Evolutionary conservation across 768 basidiomycete genomes (phyloP).

Genomic region (Sarcomyxa edulis): DNA sequence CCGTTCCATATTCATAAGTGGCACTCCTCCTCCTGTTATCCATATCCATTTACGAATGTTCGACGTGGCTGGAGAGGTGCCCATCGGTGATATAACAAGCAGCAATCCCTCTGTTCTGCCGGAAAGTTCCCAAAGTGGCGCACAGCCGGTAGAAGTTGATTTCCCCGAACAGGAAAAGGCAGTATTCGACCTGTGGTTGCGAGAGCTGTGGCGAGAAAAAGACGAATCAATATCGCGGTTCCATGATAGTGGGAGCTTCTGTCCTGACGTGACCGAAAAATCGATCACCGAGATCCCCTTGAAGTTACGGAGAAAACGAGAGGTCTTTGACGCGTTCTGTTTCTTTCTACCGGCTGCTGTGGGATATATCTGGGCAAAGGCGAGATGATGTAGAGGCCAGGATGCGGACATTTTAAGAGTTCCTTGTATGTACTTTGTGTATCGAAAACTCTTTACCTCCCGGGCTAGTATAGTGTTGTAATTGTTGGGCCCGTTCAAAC

Average conservation of each 20-base stretch:
- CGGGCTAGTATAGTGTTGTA: slow-evolving; percentile 6
- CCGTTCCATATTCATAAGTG: slow-evolving; percentile 79
- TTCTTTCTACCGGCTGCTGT: slow-evolving; percentile 59
- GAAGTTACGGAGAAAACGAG: slow-evolving; percentile 44
- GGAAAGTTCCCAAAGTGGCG: slow-evolving; percentile 18
- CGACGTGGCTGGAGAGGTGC: slow-evolving; percentile 59
- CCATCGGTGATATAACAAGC: slow-evolving; percentile 56
- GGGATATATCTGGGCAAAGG: slow-evolving; percentile 41
- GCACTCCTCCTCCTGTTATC: slow-evolving; percentile 76
- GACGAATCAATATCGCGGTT: slow-evolving; percentile 73
- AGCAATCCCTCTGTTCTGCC: slow-evolving; percentile 24
- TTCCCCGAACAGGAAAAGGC: slow-evolving; percentile 54
- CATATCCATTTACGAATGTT: slow-evolving; percentile 86
- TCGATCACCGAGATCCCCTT: slow-evolving; percentile 51
- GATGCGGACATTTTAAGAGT: slow-evolving; percentile 10
- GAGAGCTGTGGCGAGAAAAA: slow-evolving; percentile 79
- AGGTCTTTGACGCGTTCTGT: slow-evolving; percentile 64
- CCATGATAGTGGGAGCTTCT: slow-evolving; percentile 45
- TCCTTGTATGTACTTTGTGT: neutral
- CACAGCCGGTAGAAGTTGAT: slow-evolving; percentile 36
- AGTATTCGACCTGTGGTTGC: slow-evolving; percentile 79
- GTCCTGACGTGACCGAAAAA: slow-evolving; percentile 12
- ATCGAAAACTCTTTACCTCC: slow-evolving; percentile 7
- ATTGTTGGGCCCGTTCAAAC: too few relatives aligned
- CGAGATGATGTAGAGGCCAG: slow-evolving; percentile 14